These are phyloP conservation scores for Aristolochia fimbriata DNA, from an alignment of 164 flowering plant species.

Conservation along the genomic window DNA sequence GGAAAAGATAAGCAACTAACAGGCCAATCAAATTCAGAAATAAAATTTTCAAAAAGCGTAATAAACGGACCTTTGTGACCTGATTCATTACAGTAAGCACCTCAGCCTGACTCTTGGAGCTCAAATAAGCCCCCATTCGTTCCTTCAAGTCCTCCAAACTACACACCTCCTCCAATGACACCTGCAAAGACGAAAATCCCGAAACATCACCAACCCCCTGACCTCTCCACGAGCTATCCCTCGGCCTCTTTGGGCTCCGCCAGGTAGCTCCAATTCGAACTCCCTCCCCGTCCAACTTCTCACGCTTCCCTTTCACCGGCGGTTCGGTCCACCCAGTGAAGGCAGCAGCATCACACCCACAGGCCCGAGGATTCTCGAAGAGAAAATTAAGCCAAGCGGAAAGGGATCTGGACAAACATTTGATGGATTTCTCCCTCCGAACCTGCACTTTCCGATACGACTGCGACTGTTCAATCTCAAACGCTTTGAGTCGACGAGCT, in stretches of 20 bases:
- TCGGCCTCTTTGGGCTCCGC: slow-evolving; percentile 69
- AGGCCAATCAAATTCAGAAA: too few species aligned
- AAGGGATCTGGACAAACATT: slow-evolving; percentile 51
- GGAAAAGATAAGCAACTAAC: too few species aligned
- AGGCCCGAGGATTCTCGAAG: slow-evolving; percentile 55
- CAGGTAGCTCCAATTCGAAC: slow-evolving; percentile 40
- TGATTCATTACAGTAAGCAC: slow-evolving; percentile 59
- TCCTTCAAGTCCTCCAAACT: slow-evolving; percentile 82
- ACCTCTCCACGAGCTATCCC: slow-evolving; percentile 27
- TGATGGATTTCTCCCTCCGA: slow-evolving; percentile 48
- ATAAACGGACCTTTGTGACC: slow-evolving; percentile 52
- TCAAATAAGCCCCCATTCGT: slow-evolving; percentile 66
- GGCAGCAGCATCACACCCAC: slow-evolving; percentile 38
- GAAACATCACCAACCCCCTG: slow-evolving; percentile 13
- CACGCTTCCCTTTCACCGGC: slow-evolving; percentile 46
- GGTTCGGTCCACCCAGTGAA: slow-evolving; percentile 8
- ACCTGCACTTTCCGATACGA: slow-evolving; percentile 58
- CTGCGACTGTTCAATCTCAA: slow-evolving; percentile 71
- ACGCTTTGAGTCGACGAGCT: slow-evolving; percentile 45
- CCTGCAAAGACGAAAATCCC: slow-evolving; percentile 24
- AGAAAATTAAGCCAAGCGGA: slow-evolving; percentile 85
- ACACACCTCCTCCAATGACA: slow-evolving; percentile 66
- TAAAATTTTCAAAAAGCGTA: background rate
- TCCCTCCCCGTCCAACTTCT: slow-evolving; percentile 18
- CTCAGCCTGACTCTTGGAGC: slow-evolving; percentile 47